Evolutionary conservation across 306 rosid genomes (phyloP).

Genomic region (Castanea crenata): DNA sequence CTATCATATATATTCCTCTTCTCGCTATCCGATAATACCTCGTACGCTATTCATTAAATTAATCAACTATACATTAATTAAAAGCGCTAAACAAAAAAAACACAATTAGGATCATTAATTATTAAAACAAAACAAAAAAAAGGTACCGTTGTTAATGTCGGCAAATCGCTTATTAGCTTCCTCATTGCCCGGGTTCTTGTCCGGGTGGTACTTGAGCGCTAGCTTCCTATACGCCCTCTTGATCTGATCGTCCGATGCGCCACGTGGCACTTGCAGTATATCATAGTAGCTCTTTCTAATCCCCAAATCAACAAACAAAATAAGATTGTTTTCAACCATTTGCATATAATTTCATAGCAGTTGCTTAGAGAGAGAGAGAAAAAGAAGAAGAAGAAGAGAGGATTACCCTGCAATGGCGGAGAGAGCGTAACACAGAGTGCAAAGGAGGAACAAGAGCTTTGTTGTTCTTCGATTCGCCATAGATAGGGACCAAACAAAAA

Average conservation of each 20-base stretch:
- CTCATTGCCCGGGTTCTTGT: slow-evolving; percentile 93
- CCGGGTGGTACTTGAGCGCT: slow-evolving; percentile 96
- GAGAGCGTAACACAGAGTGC: slow-evolving; percentile 59
- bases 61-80: slow-evolving; percentile 21
- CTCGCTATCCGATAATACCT: slow-evolving; percentile 81
- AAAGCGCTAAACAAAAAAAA: background rate
- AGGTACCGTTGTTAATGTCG: slow-evolving; percentile 79
- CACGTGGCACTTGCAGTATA: slow-evolving; percentile 72
- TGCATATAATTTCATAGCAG: no score
- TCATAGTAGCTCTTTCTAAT: slow-evolving; percentile 86
- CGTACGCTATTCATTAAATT: slow-evolving; percentile 58
- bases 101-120: background rate
- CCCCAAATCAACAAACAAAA: background rate
- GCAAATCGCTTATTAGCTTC: slow-evolving; percentile 84
- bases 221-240: slow-evolving; percentile 94
- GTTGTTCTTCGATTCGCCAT: slow-evolving; percentile 72
- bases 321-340: no score
- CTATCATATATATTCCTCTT: slow-evolving; percentile 83
- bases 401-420: slow-evolving; percentile 69
- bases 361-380: no score
- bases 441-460: slow-evolving; percentile 44
- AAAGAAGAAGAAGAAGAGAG: background rate
- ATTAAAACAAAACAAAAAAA: background rate
- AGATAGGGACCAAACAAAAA: background rate
- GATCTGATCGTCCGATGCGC: slow-evolving; percentile 93